phyloP scores from a whole-genome alignment of 2,329 filamentous ascomycete species.

The Claviceps maximensis region DNA sequence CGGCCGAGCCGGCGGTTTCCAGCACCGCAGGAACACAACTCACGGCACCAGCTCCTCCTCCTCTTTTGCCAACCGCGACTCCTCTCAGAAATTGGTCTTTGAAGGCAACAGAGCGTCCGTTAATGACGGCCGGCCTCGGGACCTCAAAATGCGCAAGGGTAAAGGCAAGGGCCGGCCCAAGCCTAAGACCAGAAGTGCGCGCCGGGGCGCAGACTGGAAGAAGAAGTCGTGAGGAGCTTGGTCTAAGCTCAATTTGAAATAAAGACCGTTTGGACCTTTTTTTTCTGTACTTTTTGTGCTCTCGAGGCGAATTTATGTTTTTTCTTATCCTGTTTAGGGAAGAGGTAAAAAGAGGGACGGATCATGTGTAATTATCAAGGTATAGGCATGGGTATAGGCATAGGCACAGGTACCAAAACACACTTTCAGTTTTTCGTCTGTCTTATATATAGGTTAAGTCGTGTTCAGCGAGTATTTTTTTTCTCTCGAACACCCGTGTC shows the following conservation, averaged over 20 bases:
- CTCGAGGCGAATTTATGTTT: too few species aligned
- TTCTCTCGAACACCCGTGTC: too few species aligned
- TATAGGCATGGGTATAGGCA: too few species aligned
- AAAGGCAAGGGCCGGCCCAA: slow-evolving; percentile 28
- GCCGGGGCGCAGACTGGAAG: slow-evolving; percentile 31
- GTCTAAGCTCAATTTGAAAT: neutral
- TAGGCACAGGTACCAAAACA: too few species aligned
- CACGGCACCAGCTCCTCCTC: slow-evolving; percentile 7
- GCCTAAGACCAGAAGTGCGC: slow-evolving; percentile 25
- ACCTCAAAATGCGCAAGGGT: slow-evolving; percentile 30
- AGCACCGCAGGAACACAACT: slow-evolving; percentile 24
- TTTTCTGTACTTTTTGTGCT: neutral
- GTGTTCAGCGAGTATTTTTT: too few species aligned
- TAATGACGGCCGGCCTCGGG: slow-evolving; percentile 50
- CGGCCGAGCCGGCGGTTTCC: slow-evolving; percentile 50
- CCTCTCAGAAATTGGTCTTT: slow-evolving; percentile 60
- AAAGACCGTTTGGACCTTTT: neutral
- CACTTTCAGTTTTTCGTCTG: too few species aligned
- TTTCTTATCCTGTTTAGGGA: too few species aligned
- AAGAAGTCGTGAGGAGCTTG: slow-evolving; percentile 20
- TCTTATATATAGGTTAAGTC: too few species aligned
- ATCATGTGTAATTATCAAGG: too few species aligned
- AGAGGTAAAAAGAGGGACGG: too few species aligned
- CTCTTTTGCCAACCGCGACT: neutral
- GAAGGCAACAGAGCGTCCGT: slow-evolving; percentile 64